Evolutionary conservation across 2,329 filamentous ascomycete genomes (phyloP), one percentile per base, ranked within the genome.

Genomic region (Diaporthe helianthi): DNA sequence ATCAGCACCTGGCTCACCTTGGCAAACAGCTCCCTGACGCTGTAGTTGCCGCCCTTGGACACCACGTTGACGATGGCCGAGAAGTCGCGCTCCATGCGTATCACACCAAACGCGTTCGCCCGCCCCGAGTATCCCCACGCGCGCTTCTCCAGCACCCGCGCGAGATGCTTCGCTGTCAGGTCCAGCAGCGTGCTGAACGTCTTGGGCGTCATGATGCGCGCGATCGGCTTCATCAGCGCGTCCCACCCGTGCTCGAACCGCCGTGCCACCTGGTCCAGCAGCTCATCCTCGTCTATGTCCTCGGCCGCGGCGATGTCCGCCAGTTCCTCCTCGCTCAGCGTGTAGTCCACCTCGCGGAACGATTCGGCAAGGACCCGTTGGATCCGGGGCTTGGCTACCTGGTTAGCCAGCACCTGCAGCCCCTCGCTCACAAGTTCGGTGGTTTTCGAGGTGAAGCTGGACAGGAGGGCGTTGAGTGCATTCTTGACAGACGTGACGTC

Each of bases 261-360:
- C 10, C 89, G 86, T 6, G 90, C 87, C 19, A 97, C 93, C 51
- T 91, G 82, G 71, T 94, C 91, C n/a, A 87, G 78, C 2, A 85
- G 75, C 71, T 83, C 83, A 63, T 83, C 84, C 74, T 88, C 81
- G 10, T 84, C 81, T 10, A 87, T 83, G 26, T 87, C 85, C 69
- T 85, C 83, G 69, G 86, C 83, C 53, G 83, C 81, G 9, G 86
- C 86, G 8, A 86, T 78, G 31, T 90, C 88, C 12, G 81, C 82
- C 15, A 90, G 78, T 65, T 91, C 89, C 51, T 89, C 86, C 71
- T 90, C 86, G 1, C 85, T 85, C 4, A 93, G 83, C 10, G 89
- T 86, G 80, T 99, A 99, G 80, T 98, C 94, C 26, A 93, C 88
- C 75, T 98, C 95, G 52, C 94, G 91, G 85, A 98, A 98, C 0